Conservation (phyloP, 1,139 yeast genomes). For the Hansenula lynferdii region DNA sequence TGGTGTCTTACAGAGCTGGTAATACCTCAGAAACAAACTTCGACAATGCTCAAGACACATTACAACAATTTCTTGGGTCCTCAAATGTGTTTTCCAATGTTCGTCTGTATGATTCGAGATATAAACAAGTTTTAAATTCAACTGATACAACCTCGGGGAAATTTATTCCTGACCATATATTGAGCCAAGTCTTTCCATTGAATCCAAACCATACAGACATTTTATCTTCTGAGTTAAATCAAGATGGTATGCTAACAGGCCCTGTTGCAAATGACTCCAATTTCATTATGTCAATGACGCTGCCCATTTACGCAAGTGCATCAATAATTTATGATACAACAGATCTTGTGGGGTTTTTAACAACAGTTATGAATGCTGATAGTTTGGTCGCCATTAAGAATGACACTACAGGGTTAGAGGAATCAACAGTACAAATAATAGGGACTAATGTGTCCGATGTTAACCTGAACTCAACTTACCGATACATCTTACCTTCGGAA, state of each 20-base stretch:
- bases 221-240: conserved; percentile 39
- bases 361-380: conserved; percentile 59
- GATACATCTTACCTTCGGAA: conserved; percentile 31
- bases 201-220: conserved; percentile 29
- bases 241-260: conserved; percentile 49
- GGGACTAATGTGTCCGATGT: conserved; percentile 24
- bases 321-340: conserved; percentile 61
- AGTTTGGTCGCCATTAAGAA: conserved; percentile 46
- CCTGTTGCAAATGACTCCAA: conserved; percentile 43
- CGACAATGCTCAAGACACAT: conserved; percentile 32
- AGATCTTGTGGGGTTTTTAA: conserved; percentile 64
- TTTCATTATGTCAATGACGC: conserved; percentile 31
- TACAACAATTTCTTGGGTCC: conserved; percentile 59
- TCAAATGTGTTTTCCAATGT: conserved; percentile 64
- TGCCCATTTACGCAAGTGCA: conserved; percentile 70
- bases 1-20: conserved; percentile 67
- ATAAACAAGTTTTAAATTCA: conserved; percentile 30
- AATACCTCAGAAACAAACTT: conserved; percentile 50
- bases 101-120: conserved; percentile 56
- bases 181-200: conserved; percentile 46
- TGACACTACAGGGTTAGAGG: conserved; percentile 34
- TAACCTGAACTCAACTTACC: conserved; percentile 28
- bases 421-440: conserved; percentile 39
- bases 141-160: conserved; percentile 32
- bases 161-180: conserved; percentile 27